phyloP scores from a whole-genome alignment of 2,329 filamentous ascomycete genomes.

The Proliferodiscus dingleyae region DNA sequence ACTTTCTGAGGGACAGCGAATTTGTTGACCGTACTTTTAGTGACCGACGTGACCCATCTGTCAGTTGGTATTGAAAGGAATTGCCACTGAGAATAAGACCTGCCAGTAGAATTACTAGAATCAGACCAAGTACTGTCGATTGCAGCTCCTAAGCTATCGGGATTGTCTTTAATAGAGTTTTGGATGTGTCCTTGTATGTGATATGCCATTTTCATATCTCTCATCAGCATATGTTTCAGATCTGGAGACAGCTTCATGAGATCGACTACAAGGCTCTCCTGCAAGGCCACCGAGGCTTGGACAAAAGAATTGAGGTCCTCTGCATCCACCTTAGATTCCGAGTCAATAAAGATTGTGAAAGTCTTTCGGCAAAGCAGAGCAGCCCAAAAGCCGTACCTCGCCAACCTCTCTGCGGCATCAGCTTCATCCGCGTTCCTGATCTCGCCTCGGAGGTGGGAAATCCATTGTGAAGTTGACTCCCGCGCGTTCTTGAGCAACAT shows the following conservation, averaged over 20 bases:
- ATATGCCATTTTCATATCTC: conserved; percentile 43
- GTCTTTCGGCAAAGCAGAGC: conserved; percentile 52
- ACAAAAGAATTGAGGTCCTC: conserved; percentile 31
- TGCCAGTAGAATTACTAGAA: conserved; percentile 17
- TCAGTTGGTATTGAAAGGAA: too few relatives aligned
- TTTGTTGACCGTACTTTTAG: conserved; percentile 32
- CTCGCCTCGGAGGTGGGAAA: conserved; percentile 41
- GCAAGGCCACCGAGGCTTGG: conserved; percentile 39
- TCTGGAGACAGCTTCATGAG: conserved; percentile 31
- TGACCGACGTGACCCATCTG: conserved; percentile 20
- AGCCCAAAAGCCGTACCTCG: conserved; percentile 47
- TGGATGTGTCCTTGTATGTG: conserved; percentile 34
- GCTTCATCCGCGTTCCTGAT: conserved; percentile 36
- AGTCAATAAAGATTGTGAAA: conserved; percentile 28
- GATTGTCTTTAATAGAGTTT: conserved; percentile 31
- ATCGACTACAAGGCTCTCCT: conserved; percentile 41
- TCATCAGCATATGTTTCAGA: conserved; percentile 38
- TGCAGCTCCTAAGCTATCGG: conserved; percentile 30
- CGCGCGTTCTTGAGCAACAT: conserved; percentile 42
- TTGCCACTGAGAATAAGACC: conserved; percentile 18
- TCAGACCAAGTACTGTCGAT: conserved; percentile 41
- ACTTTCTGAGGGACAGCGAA: conserved; percentile 31
- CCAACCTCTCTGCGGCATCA: conserved; percentile 34
- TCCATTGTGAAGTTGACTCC: conserved; percentile 45
- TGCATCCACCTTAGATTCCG: background rate